Evolutionary conservation across 225 moss, liverwort and hornwort genomes (phyloP), one percentile per base, ranked within the genome.

Genomic region (Straminergon stramineum): DNA sequence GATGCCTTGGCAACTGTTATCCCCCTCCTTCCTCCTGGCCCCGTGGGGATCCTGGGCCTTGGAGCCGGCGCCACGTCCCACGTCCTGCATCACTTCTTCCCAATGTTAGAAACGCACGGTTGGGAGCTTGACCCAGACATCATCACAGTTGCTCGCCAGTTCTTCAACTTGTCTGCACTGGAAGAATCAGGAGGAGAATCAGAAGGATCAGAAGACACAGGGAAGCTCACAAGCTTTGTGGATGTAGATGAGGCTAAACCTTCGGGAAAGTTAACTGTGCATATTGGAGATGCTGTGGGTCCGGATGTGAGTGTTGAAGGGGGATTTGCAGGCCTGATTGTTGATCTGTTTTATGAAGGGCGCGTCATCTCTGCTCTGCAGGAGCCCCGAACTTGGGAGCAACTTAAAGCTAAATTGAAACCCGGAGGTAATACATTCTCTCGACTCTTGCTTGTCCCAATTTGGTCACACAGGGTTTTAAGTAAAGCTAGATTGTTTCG

Each of bases 121-220:
- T 99, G 99, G 97, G 99, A 99, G 79, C 93, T 97, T 27, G 99
- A 99, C 92, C 92, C 91, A 17, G 96, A 89, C 13, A 94, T 99
- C 32, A 65, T 97, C 34, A 68, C 86, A 23, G 90, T 93, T 17
- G 99, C 99, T 8, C 95, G 99, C 74, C 94, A 93, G 67, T 97
- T 91, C 56, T 99, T 97, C 88, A 90, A 96, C 75, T 61, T 99
- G 92, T 75, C 91, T 56, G 89, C 87, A 56, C 84, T 99, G 56
- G 96, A 96, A 89, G 83, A 79, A 41, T 52, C 34, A 27, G 30
- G 31, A 55, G 68, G n/a, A 68, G n/a, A 27, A 57, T 37, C n/a
- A 56, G 79, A 37, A 57, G 55, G 37, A 60, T 28, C 41, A 61
- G 85, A 31, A 68, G 92, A 87, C 31, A 20, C 39, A 51, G 71